Evolutionary conservation across 2,329 filamentous ascomycete species (phyloP).

Genomic region (Didymella sp.): DNA sequence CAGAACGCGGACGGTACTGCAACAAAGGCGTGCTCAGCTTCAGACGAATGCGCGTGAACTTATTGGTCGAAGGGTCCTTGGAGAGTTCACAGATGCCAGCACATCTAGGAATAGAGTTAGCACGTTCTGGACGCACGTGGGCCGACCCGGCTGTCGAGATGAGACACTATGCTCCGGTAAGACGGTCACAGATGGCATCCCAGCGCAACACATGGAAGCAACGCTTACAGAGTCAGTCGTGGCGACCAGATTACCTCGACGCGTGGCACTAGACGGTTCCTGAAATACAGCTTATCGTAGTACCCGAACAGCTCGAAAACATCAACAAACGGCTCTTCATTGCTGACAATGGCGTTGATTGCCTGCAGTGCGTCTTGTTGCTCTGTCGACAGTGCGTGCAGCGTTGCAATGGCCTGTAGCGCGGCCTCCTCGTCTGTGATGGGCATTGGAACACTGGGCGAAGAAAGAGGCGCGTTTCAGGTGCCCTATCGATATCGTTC

Average conservation of each 20-base stretch:
- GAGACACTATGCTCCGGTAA: conserved; percentile 13
- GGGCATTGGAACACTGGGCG: conserved; percentile 41
- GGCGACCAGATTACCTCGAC: conserved; percentile 55
- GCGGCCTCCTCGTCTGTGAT: conserved; percentile 53
- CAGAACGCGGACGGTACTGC: conserved; percentile 53
- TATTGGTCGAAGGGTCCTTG: conserved; percentile 47
- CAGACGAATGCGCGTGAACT: conserved; percentile 51
- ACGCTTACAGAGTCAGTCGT: conserved; percentile 52
- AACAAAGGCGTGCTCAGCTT: conserved; percentile 55
- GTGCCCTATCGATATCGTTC: conserved; percentile 15
- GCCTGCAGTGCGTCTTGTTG: conserved; percentile 44
- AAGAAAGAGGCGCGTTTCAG: conserved; percentile 18
- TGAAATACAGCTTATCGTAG: conserved; percentile 55
- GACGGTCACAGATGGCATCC: conserved; percentile 14
- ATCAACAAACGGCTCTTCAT: conserved; percentile 51
- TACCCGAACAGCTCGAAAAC: conserved; percentile 51
- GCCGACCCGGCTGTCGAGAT: conserved; percentile 15
- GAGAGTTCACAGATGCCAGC: conserved; percentile 56
- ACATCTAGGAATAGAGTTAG: conserved; percentile 42
- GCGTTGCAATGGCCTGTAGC: conserved; percentile 47
- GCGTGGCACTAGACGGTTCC: conserved; percentile 47
- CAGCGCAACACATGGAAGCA: conserved; percentile 7
- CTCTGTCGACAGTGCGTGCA: conserved; percentile 43
- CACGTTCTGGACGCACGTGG: conserved; percentile 22
- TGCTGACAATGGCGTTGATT: conserved; percentile 49